These are phyloP conservation scores for Lipomyces sp. DNA, from an alignment of 805 yeast genomes.

Conservation along the genomic window DNA sequence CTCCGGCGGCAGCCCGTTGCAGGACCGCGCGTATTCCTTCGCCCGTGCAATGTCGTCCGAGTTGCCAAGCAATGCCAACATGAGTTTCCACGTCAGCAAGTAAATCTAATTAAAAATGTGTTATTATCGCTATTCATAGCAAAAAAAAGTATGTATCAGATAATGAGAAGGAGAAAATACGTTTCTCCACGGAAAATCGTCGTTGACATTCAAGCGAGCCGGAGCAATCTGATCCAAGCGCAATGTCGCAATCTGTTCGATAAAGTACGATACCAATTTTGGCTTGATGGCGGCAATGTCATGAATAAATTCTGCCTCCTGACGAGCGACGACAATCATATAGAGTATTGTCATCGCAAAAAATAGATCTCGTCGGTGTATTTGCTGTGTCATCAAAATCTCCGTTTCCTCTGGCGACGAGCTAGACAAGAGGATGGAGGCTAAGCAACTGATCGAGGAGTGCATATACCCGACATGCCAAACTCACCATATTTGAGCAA, in stretches of 20 bases:
- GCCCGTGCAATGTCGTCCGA: conserved; percentile 9
- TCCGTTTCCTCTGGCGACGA: background rate
- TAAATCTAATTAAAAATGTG: conserved; percentile 3
- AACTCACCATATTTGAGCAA: conserved; percentile 11
- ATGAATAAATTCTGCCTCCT: conserved; percentile 1
- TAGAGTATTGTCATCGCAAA: conserved; percentile 17
- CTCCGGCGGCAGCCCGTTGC: conserved; percentile 25
- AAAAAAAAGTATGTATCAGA: background rate
- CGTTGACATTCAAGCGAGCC: conserved; percentile 8
- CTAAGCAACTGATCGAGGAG: background rate
- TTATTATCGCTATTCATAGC: background rate
- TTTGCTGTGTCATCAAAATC: background rate
- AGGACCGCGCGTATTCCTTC: conserved; percentile 16
- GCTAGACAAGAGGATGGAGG: background rate
- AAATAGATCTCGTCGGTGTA: conserved; percentile 3
- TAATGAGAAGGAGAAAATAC: background rate
- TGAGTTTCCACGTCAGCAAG: conserved; percentile 18
- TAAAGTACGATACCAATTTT: conserved; percentile 16
- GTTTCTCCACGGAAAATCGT: conserved; percentile 21
- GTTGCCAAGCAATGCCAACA: conserved; percentile 11
- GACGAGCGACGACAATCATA: conserved; percentile 7
- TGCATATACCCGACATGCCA: background rate
- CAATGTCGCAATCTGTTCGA: conserved; percentile 10
- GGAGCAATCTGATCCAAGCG: no score
- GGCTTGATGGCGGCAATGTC: conserved; percentile 8